Conservation (phyloP, 768 basidiomycete genomes). For the Panaeolus papilionaceus region DNA sequence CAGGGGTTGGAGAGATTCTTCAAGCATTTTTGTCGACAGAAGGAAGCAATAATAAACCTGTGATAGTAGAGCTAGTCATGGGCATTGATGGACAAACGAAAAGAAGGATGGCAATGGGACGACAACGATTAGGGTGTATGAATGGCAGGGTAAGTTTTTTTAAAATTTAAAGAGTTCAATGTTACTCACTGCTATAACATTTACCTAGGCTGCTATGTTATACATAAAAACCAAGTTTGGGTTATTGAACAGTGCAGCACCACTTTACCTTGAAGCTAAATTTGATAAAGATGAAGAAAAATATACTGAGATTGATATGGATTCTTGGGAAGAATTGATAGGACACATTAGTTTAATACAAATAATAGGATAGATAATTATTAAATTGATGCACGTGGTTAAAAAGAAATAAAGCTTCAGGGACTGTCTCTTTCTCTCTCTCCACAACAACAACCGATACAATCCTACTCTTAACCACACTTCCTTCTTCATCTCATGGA, state of each 20-base stretch:
- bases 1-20: conserved; percentile 40
- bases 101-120: conserved; percentile 41
- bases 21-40: conserved; percentile 33
- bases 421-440: conserved; percentile 8
- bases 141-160: conserved; percentile 36
- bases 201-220: conserved; percentile 37
- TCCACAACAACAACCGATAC: conserved; percentile 13
- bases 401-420: neutral
- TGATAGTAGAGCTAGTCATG: conserved; percentile 38
- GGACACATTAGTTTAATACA: conserved; percentile 35
- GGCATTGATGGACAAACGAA: conserved; percentile 11
- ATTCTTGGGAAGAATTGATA: conserved; percentile 45
- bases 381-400: conserved; percentile 14
- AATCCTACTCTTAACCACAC: neutral
- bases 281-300: conserved; percentile 33
- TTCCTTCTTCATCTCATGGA: conserved; percentile 19
- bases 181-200: neutral
- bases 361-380: conserved; percentile 29
- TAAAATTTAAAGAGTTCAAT: neutral
- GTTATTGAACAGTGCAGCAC: conserved; percentile 35
- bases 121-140: conserved; percentile 38
- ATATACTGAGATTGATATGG: conserved; percentile 42
- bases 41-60: conserved; percentile 31
- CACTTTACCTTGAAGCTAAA: conserved; percentile 36
- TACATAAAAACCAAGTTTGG: conserved; percentile 46